Base-by-base conservation (phyloP, 73 alveolate genomes). In the Chromera velia region DNA sequence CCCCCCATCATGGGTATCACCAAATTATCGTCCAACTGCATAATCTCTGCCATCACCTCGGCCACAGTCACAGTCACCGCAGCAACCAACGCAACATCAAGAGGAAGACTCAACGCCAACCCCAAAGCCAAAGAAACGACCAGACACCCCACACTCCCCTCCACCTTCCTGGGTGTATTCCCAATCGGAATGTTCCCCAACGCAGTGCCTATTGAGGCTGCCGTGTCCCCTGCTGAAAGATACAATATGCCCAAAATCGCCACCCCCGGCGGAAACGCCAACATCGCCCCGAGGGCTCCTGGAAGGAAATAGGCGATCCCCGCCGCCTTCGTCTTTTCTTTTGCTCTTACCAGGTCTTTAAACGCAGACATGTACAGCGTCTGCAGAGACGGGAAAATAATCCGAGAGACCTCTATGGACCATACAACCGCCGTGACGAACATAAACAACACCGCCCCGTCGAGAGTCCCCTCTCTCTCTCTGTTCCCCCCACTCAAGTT, bases 201-300 rank as follows among this genome's bases (percentile, higher is more conserved):
- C n/a, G 82, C 82, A n/a, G 82, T 75, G 73, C 82, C 82, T 0
- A 75, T 75, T 27, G 82, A 75, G 28, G 82, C 82, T 33, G 82
- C 82, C 13, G 82, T 74, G 65, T 75, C 82, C 48, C 82, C 82
- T 31, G 65, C 75, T 9, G 82, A 75, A 66, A 75, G 71, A 67
- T 63, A 76, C 64, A 76, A 67, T 63, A 62, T 33, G 33, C 83
- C 83, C 1, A 76, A 69, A 9, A 62, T 32, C 33, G 83, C 83
- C 18, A 62, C 63, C 33, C 65, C 34, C 69, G 69, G 33, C 1
- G 82, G 82, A 9, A 74, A 74, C 22, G 82, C 82, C 73, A 75
- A 40, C 82, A 75, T 75, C 29, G 82, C 82, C 6, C 75, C 82
- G 46, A 75, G 31, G 6, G 82, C 74, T 26, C 82, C 82, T 0